Evolutionary conservation across 2,329 filamentous ascomycete genomes (phyloP), one percentile per base, ranked within the genome.

Genomic region (Berkeleyomyces rouxiae): DNA sequence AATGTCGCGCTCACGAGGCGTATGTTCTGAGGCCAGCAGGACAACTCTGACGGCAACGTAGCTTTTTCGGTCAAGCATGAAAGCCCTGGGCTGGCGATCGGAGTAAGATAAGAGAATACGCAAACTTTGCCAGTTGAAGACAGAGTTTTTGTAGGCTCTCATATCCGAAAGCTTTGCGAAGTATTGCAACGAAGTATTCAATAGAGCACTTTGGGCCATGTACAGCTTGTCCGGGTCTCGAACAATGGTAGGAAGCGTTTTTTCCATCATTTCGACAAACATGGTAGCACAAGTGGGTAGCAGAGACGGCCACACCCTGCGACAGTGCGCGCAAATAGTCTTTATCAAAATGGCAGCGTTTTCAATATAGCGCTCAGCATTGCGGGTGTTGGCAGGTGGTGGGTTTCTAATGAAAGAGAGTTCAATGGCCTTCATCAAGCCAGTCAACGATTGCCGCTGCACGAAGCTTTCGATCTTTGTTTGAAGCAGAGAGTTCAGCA

Each of bases 91-190:
- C 39, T 82, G 72, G 3, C 71, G 70, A 33, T 77, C 75, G 0
- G 81, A 83, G 68, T 79, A 73, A 16, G 74, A 72, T 33, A 86
- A 70, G 37, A 86, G 71, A 4, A 75, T 71, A 58, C 75, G 78
- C 66, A 84, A 80, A 0, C 81, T 81, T 62, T 78, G 74, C 83
- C 83, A 85, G 65, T 79, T 80, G 69, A 77, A 73, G 3, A 70
- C 69, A 70, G 75, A 75, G 44, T 76, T 73, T 3, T 65, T 61
- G 31, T 75, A 66, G 0, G 75, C 72, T 2, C 70, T 64, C 23
- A 64, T 67, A 2, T 65, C 63, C 1, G 74, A 67, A 4, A 71
- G 72, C 31, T 66, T 65, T 11, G 70, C 71, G 7, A 78, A 69
- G 5, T 68, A 65, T 11, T 65, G 66, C 10, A 78, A 63, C 3